Conservation (phyloP, 192 early-diverging fungal genomes). For the Coemansia sp. region DNA sequence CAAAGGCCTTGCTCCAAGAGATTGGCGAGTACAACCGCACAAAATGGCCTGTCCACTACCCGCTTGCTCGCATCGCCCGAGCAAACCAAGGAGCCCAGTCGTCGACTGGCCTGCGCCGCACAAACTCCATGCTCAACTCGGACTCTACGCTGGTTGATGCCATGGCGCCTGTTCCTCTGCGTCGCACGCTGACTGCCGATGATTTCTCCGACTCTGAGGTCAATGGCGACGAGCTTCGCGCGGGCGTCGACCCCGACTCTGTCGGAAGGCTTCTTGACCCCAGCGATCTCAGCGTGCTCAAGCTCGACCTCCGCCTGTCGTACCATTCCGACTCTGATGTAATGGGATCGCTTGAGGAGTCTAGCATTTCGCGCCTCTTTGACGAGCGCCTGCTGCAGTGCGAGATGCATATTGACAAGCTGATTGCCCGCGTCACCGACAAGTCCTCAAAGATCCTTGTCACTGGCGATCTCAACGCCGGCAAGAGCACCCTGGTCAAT, state of each 20-base stretch:
- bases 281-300: conserved; percentile 57
- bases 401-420: conserved; percentile 75
- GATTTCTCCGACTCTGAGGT: conserved; percentile 14
- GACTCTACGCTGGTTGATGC: conserved; percentile 19
- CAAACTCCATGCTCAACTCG: conserved; percentile 34
- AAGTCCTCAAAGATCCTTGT: conserved; percentile 91
- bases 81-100: background rate
- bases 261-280: conserved; percentile 19
- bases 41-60: conserved; percentile 67
- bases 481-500: conserved; percentile 97
- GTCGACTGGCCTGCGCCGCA: conserved; percentile 21
- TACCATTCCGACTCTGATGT: conserved; percentile 62
- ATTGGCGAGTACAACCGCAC: conserved; percentile 68
- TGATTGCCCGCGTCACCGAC: conserved; percentile 84
- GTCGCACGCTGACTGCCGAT: conserved; percentile 35
- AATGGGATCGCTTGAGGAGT: conserved; percentile 64
- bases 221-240: conserved; percentile 11
- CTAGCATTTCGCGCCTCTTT: conserved; percentile 69
- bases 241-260: conserved; percentile 14
- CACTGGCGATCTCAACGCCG: conserved; percentile 97
- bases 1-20: conserved; percentile 65
- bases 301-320: conserved; percentile 67
- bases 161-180: conserved; percentile 18
- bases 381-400: conserved; percentile 69
- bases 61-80: conserved; percentile 45